Evolutionary conservation across 2,329 filamentous ascomycete genomes (phyloP), one percentile per base, ranked within the genome.

Genomic region (Colletotrichum chlorophyti): DNA sequence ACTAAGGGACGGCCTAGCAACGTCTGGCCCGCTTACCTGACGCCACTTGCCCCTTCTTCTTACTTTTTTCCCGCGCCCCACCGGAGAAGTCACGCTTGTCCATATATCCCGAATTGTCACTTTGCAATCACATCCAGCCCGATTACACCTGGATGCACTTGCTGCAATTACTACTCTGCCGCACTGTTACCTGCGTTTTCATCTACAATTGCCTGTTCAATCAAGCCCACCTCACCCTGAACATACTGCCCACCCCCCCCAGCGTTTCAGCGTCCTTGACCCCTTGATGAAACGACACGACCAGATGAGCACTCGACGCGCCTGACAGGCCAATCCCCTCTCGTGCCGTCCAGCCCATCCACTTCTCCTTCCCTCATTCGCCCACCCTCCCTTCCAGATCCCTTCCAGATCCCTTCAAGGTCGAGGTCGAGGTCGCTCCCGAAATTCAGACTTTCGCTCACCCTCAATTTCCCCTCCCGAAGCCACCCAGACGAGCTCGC

Each of bases 241-340:
- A n/a, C n/a, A n/a, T n/a, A n/a, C n/a, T n/a, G 43, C 21, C 49
- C 43, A 42, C 49, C 38, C 50, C 43, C 48, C 47, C 42, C 54
- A 58, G 48, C 49, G 59, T 61, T 61, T 61, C 59, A 59, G 53
- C 48, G 35, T 34, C 43, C 49, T 61, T 45, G 38, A 54, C 54
- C 48, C 53, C 54, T 61, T 38, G 54, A 61, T 61, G 59, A 61
- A 61, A 61, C 59, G 49, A 50, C 35, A 61, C 34, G 31, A 35
- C 19, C 32, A 53, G 45, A 53, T 32, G 43, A 58, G 54, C 48
- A 61, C 24, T 58, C 40, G 48, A 34, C 54, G 45, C 53, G 43
- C 38, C 51, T 55, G 46, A 58, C 59, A 59, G 54, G 45, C 54
- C 59, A 61, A 53, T 59, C 48, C 49, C 59, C 51, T 59, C 43